phyloP scores from a whole-genome alignment of 2,329 filamentous ascomycete genomes.

The Trichoderma arundinaceum region DNA sequence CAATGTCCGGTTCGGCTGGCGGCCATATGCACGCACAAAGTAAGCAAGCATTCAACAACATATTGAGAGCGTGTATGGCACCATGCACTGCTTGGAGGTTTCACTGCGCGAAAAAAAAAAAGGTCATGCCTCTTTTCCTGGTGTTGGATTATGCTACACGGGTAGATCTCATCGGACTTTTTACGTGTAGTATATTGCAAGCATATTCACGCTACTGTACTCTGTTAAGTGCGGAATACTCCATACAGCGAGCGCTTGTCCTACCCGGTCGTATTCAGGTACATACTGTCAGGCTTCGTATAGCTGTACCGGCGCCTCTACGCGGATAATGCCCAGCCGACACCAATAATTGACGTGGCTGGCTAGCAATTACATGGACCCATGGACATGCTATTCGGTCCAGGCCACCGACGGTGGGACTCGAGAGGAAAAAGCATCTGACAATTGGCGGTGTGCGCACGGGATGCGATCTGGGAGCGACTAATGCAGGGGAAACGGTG shows the following conservation, averaged over 20 bases:
- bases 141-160: neutral
- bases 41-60: no score
- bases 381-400: neutral
- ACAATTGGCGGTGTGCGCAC: conserved; percentile 28
- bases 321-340: neutral
- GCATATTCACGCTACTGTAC: no score
- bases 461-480: conserved; percentile 9
- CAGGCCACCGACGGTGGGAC: neutral
- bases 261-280: no score
- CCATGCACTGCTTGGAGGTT: neutral
- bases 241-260: no score
- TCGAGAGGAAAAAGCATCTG: neutral
- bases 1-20: no score
- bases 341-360: neutral
- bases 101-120: no score
- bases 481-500: conserved; percentile 29
- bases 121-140: no score
- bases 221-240: neutral
- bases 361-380: neutral
- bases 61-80: no score
- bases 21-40: no score
- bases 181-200: neutral
- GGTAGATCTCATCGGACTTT: neutral
- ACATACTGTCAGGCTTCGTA: no score
- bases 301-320: neutral